Evolutionary conservation across 2,329 filamentous ascomycete genomes (phyloP).

Genomic region (Aureobasidium sp.): DNA sequence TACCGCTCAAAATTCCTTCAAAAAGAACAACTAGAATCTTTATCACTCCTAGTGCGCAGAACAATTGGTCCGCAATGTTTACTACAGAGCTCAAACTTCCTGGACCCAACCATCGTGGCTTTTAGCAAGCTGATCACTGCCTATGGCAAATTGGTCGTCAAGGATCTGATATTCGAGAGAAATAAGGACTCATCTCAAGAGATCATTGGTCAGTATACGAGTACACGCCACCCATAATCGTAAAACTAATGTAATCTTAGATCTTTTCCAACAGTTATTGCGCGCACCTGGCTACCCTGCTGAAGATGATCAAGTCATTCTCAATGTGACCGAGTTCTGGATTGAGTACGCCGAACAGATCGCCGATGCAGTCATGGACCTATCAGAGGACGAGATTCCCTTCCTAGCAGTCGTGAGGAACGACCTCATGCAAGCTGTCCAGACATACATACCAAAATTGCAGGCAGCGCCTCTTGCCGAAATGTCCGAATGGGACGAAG

Average conservation of each 20-base stretch:
- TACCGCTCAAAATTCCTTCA: slow-evolving; percentile 60
- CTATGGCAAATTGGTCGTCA: slow-evolving; percentile 60
- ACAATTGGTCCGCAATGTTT: slow-evolving; percentile 49
- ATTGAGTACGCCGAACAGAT: slow-evolving; percentile 62
- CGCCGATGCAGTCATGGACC: slow-evolving; percentile 51
- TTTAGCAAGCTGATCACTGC: slow-evolving; percentile 62
- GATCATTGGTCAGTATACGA: slow-evolving; percentile 38
- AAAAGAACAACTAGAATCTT: slow-evolving; percentile 48
- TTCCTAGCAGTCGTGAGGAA: slow-evolving; percentile 56
- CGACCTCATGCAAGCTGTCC: slow-evolving; percentile 51
- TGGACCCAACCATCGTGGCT: slow-evolving; percentile 57
- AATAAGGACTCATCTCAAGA: slow-evolving; percentile 42
- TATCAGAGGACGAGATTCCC: slow-evolving; percentile 31
- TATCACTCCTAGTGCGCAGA: slow-evolving; percentile 55
- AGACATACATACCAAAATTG: slow-evolving; percentile 22
- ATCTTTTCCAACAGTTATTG: slow-evolving; percentile 8
- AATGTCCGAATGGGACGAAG: slow-evolving; percentile 61
- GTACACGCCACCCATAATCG: neutral
- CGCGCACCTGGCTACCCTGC: slow-evolving; percentile 57
- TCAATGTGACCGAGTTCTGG: slow-evolving; percentile 74
- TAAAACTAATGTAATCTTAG: neutral
- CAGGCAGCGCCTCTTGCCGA: slow-evolving; percentile 52
- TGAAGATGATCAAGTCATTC: slow-evolving; percentile 67
- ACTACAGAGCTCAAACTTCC: slow-evolving; percentile 49
- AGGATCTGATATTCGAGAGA: slow-evolving; percentile 50